phyloP scores from a whole-genome alignment of 768 basidiomycete genomes.

The Lepiota venenata region DNA sequence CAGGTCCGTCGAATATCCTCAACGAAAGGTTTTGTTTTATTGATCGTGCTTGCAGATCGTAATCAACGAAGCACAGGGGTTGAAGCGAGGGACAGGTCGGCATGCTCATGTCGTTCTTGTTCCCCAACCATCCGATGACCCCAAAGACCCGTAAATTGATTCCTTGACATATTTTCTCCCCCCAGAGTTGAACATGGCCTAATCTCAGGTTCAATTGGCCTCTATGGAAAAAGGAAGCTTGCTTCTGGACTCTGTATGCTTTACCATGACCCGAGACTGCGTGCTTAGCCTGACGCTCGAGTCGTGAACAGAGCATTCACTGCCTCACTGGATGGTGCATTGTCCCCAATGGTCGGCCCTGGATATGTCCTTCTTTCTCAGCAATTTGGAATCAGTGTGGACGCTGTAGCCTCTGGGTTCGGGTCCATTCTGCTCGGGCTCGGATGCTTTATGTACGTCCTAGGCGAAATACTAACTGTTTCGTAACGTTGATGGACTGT shows the following conservation, averaged over 20 bases:
- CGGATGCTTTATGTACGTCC: constrained; percentile 37
- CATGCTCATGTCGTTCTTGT: constrained; percentile 36
- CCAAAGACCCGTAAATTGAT: constrained; percentile 34
- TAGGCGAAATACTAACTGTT: not conserved
- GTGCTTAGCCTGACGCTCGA: no score
- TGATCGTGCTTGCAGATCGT: constrained; percentile 18
- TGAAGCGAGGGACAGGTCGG: constrained; percentile 36
- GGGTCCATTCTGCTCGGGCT: constrained; percentile 38
- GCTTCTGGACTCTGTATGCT: constrained; percentile 40
- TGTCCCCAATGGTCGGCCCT: constrained; percentile 40
- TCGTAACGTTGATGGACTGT: not conserved
- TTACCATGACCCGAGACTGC: not conserved
- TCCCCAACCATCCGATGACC: constrained; percentile 42
- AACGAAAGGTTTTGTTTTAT: not conserved
- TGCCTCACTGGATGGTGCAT: constrained; percentile 37
- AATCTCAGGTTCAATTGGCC: constrained; percentile 37
- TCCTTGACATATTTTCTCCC: not conserved
- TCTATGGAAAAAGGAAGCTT: constrained; percentile 41
- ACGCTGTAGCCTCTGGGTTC: constrained; percentile 39
- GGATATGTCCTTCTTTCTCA: constrained; percentile 37
- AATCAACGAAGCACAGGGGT: constrained; percentile 26
- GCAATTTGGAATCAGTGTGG: constrained; percentile 38
- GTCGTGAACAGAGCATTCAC: constrained; percentile 30
- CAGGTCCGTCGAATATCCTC: constrained; percentile 17
- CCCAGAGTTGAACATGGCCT: not conserved